Evolutionary conservation across 2,329 filamentous ascomycete genomes (phyloP).

Genomic region (Pseudocercospora eumusae): DNA sequence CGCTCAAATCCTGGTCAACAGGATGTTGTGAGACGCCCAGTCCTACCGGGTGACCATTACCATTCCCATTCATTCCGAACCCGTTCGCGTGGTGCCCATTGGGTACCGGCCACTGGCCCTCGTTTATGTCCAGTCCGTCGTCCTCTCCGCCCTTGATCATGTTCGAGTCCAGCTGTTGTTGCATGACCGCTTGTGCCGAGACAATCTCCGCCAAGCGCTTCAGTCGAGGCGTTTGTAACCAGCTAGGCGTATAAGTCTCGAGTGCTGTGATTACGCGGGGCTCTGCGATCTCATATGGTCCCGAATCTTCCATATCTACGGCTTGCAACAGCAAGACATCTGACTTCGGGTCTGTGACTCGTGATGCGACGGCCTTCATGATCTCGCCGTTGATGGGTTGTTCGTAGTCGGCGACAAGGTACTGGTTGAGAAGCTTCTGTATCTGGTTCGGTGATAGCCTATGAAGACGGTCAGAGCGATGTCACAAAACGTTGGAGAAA

Average conservation of each 20-base stretch:
- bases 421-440: conserved; percentile 97
- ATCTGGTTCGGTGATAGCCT: conserved; percentile 98
- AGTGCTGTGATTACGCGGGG: conserved; percentile 92
- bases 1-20: conserved; percentile 22
- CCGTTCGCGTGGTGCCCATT: conserved; percentile 21
- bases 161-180: conserved; percentile 50
- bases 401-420: conserved; percentile 97
- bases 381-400: conserved; percentile 99
- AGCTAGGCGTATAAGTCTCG: conserved; percentile 97
- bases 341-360: conserved; percentile 91
- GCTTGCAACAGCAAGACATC: conserved; percentile 90
- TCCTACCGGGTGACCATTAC: conserved; percentile 11
- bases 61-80: conserved; percentile 17
- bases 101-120: conserved; percentile 29
- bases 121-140: conserved; percentile 26
- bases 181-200: conserved; percentile 90
- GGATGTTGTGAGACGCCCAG: conserved; percentile 18
- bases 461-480: conserved; percentile 43
- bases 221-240: conserved; percentile 92
- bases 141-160: conserved; percentile 34
- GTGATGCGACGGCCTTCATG: conserved; percentile 97
- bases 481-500: background rate
- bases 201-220: conserved; percentile 99
- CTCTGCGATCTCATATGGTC: conserved; percentile 97
- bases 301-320: conserved; percentile 98